Evolutionary conservation across 2,329 filamentous ascomycete species (phyloP).

Genomic region (Pyrenophora tritici-repentis): DNA sequence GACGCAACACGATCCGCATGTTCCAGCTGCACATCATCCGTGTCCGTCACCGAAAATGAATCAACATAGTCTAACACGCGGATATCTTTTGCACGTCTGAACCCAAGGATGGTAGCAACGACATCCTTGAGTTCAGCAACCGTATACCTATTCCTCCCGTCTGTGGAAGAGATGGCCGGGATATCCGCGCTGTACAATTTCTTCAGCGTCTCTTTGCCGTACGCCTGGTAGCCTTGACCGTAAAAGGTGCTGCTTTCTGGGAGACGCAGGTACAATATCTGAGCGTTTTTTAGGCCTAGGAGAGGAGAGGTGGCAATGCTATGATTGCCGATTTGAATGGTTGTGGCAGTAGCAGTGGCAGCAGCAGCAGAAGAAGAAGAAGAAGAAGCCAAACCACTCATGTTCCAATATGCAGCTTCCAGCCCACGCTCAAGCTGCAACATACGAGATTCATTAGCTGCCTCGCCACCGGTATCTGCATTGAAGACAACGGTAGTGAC

Average conservation of each 20-base stretch:
- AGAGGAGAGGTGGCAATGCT: constrained; percentile 17
- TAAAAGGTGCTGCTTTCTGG: constrained; percentile 26
- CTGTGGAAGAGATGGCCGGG: constrained; percentile 22
- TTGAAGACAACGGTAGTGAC: constrained; percentile 34
- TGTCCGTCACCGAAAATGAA: constrained; percentile 9
- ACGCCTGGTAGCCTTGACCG: constrained; percentile 24
- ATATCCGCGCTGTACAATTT: constrained; percentile 28
- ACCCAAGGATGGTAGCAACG: constrained; percentile 20
- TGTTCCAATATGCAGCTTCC: constrained; percentile 29
- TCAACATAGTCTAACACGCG: constrained; percentile 31
- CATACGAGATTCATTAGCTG: constrained; percentile 16
- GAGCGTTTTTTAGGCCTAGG: constrained; percentile 19
- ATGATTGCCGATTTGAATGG: constrained; percentile 12
- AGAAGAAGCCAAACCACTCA: constrained; percentile 15
- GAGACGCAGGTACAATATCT: constrained; percentile 35
- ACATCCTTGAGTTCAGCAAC: constrained; percentile 24
- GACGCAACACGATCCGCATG: constrained; percentile 35
- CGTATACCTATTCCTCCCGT: constrained; percentile 26
- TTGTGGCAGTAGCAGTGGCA: not conserved
- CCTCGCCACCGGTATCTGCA: constrained; percentile 27
- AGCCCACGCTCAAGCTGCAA: constrained; percentile 31
- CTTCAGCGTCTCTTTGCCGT: constrained; percentile 22
- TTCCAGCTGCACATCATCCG: constrained; percentile 20
- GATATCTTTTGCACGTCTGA: constrained; percentile 23
- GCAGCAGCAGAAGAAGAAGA: no score